phyloP scores from a whole-genome alignment of 768 basidiomycete species.

The Pholiota microspora region DNA sequence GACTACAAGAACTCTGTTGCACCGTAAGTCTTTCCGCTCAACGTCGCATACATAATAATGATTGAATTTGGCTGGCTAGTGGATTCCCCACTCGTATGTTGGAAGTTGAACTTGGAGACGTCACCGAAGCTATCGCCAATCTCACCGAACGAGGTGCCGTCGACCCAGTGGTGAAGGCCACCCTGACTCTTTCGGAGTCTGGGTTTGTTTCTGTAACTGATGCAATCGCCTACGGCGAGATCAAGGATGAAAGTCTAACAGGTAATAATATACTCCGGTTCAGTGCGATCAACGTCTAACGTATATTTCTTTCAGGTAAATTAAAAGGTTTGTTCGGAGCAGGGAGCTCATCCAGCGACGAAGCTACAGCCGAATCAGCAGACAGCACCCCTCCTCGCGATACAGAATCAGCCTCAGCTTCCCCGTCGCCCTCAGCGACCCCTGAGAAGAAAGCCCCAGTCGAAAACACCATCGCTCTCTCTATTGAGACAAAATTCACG shows the following conservation, averaged over 20 bases:
- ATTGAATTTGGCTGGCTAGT: slow-evolving; percentile 29
- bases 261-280: slow-evolving; percentile 39
- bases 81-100: slow-evolving; percentile 74
- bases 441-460: slow-evolving; percentile 37
- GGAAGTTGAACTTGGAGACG: slow-evolving; percentile 68
- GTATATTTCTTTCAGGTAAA: slow-evolving; percentile 50
- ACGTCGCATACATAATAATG: not conserved
- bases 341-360: slow-evolving; percentile 41
- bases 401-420: slow-evolving; percentile 30
- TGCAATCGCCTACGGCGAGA: slow-evolving; percentile 76
- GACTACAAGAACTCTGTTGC: slow-evolving; percentile 66
- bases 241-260: slow-evolving; percentile 76
- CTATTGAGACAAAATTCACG: slow-evolving; percentile 59
- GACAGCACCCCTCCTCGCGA: slow-evolving; percentile 45
- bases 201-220: slow-evolving; percentile 82
- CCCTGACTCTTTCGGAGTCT: slow-evolving; percentile 78
- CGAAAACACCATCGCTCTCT: slow-evolving; percentile 67
- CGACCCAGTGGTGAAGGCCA: slow-evolving; percentile 87
- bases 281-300: not conserved
- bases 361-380: slow-evolving; percentile 36
- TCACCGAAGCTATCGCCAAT: slow-evolving; percentile 76
- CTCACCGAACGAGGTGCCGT: slow-evolving; percentile 78
- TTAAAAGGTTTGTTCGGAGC: slow-evolving; percentile 86
- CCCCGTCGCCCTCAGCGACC: slow-evolving; percentile 36
- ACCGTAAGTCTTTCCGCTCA: slow-evolving; percentile 43